Evolutionary conservation across 768 basidiomycete species (phyloP).

Genomic region (Kwoniella shandongensis): DNA sequence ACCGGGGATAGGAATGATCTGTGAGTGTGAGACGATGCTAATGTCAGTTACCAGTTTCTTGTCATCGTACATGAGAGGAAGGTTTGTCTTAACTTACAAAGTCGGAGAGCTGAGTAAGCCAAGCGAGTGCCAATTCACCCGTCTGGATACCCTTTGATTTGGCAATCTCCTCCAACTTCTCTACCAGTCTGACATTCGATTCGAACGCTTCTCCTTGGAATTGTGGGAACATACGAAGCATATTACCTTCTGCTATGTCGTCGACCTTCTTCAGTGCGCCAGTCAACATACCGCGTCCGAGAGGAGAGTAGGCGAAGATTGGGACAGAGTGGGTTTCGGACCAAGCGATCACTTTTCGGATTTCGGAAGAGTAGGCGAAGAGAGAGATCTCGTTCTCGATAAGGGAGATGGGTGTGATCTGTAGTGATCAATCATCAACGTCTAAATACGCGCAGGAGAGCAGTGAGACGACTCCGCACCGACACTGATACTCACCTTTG

Average conservation of each 20-base stretch:
- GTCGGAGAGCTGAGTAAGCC: conserved; percentile 48
- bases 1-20: no score
- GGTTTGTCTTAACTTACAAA: conserved; percentile 44
- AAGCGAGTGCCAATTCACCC: conserved; percentile 56
- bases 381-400: conserved; percentile 70
- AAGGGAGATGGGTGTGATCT: conserved; percentile 62
- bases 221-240: conserved; percentile 55
- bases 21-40: no score
- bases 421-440: no score
- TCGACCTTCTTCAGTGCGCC: conserved; percentile 48
- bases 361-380: conserved; percentile 62
- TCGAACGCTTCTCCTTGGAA: conserved; percentile 59
- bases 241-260: conserved; percentile 56
- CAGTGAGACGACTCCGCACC: no score
- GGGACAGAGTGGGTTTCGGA: conserved; percentile 62
- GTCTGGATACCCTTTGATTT: conserved; percentile 56
- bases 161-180: conserved; percentile 56
- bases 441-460: neutral
- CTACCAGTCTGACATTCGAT: conserved; percentile 57
- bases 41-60: no score
- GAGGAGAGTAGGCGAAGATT: conserved; percentile 63
- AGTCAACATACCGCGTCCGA: conserved; percentile 54
- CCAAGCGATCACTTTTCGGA: conserved; percentile 60
- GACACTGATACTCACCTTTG: conserved; percentile 55
- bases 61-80: no score